Conservation (phyloP, 2,329 filamentous ascomycete genomes). For the Colletotrichum acutatum region DNA sequence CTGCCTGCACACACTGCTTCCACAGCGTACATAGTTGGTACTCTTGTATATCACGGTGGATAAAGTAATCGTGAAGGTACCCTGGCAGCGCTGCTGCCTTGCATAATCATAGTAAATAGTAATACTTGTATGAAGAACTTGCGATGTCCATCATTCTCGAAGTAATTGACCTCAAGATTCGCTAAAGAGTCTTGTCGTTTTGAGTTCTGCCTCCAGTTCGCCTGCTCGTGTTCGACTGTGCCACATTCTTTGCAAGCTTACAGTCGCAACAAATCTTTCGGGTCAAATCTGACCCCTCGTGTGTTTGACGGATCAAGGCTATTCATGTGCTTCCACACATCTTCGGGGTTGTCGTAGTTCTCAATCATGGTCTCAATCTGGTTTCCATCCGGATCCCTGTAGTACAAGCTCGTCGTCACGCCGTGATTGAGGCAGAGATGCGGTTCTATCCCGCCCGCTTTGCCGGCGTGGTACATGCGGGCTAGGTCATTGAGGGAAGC, state of each 20-base stretch:
- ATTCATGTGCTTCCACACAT: slow-evolving; percentile 52
- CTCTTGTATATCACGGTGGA: slow-evolving; percentile 26
- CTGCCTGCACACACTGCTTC: slow-evolving; percentile 8
- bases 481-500: slow-evolving; percentile 46
- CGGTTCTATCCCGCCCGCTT: slow-evolving; percentile 48
- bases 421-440: slow-evolving; percentile 59
- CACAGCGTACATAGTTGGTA: slow-evolving; percentile 10
- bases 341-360: slow-evolving; percentile 49
- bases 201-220: not conserved
- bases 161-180: not conserved
- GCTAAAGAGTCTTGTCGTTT: not conserved
- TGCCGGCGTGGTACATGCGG: slow-evolving; percentile 49
- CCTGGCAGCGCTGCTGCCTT: not conserved
- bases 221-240: not conserved
- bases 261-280: not conserved
- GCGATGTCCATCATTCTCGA: too few species aligned
- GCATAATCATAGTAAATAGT: slow-evolving; percentile 5
- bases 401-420: slow-evolving; percentile 57
- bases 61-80: not conserved
- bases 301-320: slow-evolving; percentile 46
- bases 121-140: not conserved
- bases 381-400: slow-evolving; percentile 60
- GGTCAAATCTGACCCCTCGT: not conserved
- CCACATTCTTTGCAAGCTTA: not conserved
- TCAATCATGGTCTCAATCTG: slow-evolving; percentile 57